Evolutionary conservation across 129 eudicot species (phyloP).

Genomic region (Chrysanthemum lavandulifolium): DNA sequence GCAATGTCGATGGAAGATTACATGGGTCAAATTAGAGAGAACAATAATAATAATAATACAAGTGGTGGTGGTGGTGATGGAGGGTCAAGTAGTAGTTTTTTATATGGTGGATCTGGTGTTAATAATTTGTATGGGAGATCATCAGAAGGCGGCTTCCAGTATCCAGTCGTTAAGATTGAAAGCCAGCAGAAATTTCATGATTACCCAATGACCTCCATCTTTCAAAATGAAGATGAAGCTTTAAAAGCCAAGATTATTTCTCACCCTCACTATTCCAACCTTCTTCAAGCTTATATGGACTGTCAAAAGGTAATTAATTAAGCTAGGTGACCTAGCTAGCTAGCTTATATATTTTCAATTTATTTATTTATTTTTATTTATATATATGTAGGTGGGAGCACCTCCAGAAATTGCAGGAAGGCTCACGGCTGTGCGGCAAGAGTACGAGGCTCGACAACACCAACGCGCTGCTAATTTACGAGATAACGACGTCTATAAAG

Average conservation of each 20-base stretch:
- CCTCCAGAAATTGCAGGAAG: conserved; percentile 80
- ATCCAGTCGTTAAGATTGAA: conserved; percentile 74
- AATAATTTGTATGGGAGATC: conserved; percentile 16
- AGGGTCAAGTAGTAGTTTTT: conserved; percentile 32
- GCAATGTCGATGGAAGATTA: conserved; percentile 54
- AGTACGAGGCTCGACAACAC: conserved; percentile 69
- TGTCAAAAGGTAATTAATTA: conserved; percentile 68
- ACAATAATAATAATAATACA: conserved; percentile 21
- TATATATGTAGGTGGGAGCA: conserved; percentile 66
- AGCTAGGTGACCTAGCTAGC: not conserved
- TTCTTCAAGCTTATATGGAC: conserved; percentile 90
- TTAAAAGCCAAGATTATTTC: conserved; percentile 85
- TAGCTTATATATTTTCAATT: too few species aligned
- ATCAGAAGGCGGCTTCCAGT: conserved; percentile 31
- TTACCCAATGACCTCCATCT: conserved; percentile 46
- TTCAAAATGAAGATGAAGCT: conserved; percentile 51
- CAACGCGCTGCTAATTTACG: conserved; percentile 25
- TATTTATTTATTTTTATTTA: not conserved
- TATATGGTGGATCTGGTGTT: conserved; percentile 60
- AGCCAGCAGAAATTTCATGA: conserved; percentile 44
- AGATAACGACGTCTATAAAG: conserved; percentile 46
- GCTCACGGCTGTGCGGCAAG: conserved; percentile 68
- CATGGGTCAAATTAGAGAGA: conserved; percentile 56
- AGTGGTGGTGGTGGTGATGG: not conserved
- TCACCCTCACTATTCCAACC: conserved; percentile 89